Conservation (phyloP, 1,284 basidiomycete genomes). For the Prillingera fragicola region DNA sequence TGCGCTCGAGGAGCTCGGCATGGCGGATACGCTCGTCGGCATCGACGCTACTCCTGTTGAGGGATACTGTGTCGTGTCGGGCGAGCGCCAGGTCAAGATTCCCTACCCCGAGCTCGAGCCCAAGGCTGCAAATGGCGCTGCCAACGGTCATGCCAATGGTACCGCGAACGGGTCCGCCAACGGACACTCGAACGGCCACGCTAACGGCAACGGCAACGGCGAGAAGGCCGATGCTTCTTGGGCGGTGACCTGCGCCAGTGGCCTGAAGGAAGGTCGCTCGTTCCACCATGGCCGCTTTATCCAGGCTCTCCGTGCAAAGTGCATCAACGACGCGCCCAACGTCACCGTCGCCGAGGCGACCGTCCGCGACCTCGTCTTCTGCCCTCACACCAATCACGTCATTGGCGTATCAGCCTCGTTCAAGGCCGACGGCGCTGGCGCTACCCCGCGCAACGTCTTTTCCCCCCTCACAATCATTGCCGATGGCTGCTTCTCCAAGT, state of each 20-base stretch:
- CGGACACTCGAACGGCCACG: conserved; percentile 10
- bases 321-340: conserved; percentile 46
- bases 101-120: conserved; percentile 69
- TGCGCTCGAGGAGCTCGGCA: conserved; percentile 69
- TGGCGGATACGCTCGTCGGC: conserved; percentile 64
- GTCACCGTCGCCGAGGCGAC: conserved; percentile 78
- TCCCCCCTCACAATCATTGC: conserved; percentile 82
- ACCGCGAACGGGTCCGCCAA: conserved; percentile 1
- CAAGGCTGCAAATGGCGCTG: conserved; percentile 1
- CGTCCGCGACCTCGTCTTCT: conserved; percentile 66
- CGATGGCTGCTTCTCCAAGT: conserved; percentile 92
- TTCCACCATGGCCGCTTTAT: conserved; percentile 97
- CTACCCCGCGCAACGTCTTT: conserved; percentile 43
- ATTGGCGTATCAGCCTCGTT: conserved; percentile 60
- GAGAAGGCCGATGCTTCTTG: conserved; percentile 14
- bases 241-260: conserved; percentile 32
- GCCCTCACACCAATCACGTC: conserved; percentile 55
- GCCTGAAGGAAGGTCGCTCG: conserved; percentile 58
- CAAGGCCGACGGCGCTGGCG: conserved; percentile 21
- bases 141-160: conserved; percentile 2
- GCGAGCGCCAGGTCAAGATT: conserved; percentile 55
- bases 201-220: conserved; percentile 3
- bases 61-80: conserved; percentile 81
- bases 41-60: conserved; percentile 81
- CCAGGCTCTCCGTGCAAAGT: conserved; percentile 67